Evolutionary conservation across 2,329 filamentous ascomycete species (phyloP).

Genomic region (Aspergillus cejpii): DNA sequence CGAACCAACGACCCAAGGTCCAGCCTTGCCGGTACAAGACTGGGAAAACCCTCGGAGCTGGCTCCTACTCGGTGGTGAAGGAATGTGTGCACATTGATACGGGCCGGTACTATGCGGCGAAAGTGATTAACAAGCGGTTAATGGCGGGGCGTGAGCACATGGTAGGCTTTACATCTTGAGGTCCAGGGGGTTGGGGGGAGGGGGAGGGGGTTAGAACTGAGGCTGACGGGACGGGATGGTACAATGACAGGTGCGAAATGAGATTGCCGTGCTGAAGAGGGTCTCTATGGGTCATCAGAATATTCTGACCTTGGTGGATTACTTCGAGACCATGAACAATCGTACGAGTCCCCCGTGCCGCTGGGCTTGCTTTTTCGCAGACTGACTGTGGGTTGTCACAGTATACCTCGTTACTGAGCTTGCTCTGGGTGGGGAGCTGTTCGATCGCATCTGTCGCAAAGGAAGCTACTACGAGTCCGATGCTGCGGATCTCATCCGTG

Average conservation of each 20-base stretch:
- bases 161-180: conserved; percentile 49
- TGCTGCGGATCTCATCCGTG: conserved; percentile 88
- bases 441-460: conserved; percentile 97
- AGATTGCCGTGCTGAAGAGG: conserved; percentile 93
- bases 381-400: conserved; percentile 23
- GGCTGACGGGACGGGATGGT: conserved; percentile 7
- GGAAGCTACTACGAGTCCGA: conserved; percentile 98
- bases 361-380: background rate
- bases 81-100: conserved; percentile 99
- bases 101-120: conserved; percentile 94
- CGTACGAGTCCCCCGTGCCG: conserved; percentile 43
- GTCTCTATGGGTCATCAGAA: conserved; percentile 99
- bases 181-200: no score
- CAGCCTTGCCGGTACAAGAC: conserved; percentile 98
- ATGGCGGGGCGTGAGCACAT: conserved; percentile 98
- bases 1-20: conserved; percentile 54
- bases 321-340: conserved; percentile 99
- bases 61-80: conserved; percentile 96
- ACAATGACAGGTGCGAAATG: conserved; percentile 70
- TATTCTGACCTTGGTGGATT: conserved; percentile 94
- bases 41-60: conserved; percentile 91
- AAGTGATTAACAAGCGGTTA: conserved; percentile 97
- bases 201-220: no score
- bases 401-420: conserved; percentile 97
- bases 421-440: conserved; percentile 90